phyloP scores from a whole-genome alignment of 495 filamentous ascomycete species.

The Cenococcum geophilum region DNA sequence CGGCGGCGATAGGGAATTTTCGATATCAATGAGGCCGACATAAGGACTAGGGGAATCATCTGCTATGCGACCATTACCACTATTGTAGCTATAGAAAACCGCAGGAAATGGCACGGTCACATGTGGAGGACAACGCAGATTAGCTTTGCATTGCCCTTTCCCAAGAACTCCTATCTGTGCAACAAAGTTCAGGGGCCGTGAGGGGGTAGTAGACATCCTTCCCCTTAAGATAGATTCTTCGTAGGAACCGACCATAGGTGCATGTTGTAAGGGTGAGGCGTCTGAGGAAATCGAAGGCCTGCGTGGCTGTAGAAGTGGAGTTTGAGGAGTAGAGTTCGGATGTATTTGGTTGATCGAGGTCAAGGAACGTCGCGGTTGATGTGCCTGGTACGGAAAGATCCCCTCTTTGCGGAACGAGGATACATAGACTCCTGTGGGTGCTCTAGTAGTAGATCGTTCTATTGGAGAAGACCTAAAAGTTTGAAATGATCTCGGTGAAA shows the following conservation, averaged over 20 bases:
- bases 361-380: slow-evolving; percentile 68
- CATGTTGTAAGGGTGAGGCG: slow-evolving; percentile 69
- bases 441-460: slow-evolving; percentile 16
- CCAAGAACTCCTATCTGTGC: slow-evolving; percentile 95
- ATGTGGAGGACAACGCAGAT: slow-evolving; percentile 80
- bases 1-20: slow-evolving; percentile 58
- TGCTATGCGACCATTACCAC: slow-evolving; percentile 51
- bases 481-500: slow-evolving; percentile 53
- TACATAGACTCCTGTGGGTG: slow-evolving; percentile 31
- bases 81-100: slow-evolving; percentile 89
- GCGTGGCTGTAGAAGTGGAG: slow-evolving; percentile 53
- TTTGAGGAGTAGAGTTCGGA: slow-evolving; percentile 48
- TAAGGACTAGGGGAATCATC: slow-evolving; percentile 93
- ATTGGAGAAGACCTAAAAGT: slow-evolving; percentile 30
- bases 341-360: slow-evolving; percentile 51
- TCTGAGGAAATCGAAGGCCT: slow-evolving; percentile 72
- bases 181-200: slow-evolving; percentile 85
- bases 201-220: slow-evolving; percentile 94
- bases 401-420: slow-evolving; percentile 44
- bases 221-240: slow-evolving; percentile 94
- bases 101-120: slow-evolving; percentile 91
- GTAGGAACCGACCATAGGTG: slow-evolving; percentile 95
- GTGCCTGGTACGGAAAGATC: slow-evolving; percentile 58
- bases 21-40: slow-evolving; percentile 87
- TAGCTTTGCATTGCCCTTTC: slow-evolving; percentile 80